Percentiles rank a stretch among this genome's conserved stretches.
phyloP scores from a whole-genome alignment of 768 basidiomycete species.

The Suillus plorans region DNA sequence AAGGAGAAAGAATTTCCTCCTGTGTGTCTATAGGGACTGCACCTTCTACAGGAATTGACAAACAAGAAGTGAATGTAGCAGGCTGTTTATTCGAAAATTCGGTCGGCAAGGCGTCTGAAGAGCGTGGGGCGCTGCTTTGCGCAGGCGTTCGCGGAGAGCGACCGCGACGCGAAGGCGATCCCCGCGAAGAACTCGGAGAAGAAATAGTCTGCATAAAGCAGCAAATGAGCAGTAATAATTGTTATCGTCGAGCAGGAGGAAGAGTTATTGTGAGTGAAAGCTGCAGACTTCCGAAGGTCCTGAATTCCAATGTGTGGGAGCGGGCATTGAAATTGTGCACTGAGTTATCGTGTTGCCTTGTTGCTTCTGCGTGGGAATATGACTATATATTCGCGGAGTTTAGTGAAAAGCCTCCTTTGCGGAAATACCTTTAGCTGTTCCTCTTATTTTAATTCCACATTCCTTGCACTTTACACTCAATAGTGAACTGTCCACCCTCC shows the following conservation, averaged over 20 bases:
- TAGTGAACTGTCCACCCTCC: background rate
- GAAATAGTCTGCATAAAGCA: constrained; percentile 43
- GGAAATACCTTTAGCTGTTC: constrained; percentile 4
- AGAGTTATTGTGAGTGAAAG: constrained; percentile 16
- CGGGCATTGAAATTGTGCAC: constrained; percentile 40
- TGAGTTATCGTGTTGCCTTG: constrained; percentile 36
- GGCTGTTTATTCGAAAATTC: constrained; percentile 49
- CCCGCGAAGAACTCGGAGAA: constrained; percentile 50
- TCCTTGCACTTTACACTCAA: background rate
- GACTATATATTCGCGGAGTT: constrained; percentile 33
- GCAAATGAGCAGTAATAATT: constrained; percentile 7
- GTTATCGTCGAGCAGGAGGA: constrained; percentile 12
- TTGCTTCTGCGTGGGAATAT: constrained; percentile 32
- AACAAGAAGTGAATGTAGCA: constrained; percentile 60
- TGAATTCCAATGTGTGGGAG: constrained; percentile 36
- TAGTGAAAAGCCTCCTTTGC: constrained; percentile 28
- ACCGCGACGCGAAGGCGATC: constrained; percentile 61
- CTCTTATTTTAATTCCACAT: background rate
- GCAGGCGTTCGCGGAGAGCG: constrained; percentile 57
- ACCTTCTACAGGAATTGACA: constrained; percentile 78
- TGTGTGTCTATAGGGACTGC: constrained; percentile 60
- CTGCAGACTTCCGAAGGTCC: constrained; percentile 21
- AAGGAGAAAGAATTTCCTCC: constrained; percentile 35
- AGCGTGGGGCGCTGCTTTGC: constrained; percentile 38
- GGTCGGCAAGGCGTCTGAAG: constrained; percentile 46